These are phyloP conservation scores for Aspergillus quadrilineatus DNA, from an alignment of 2,329 filamentous ascomycete species.

Conservation along the genomic window DNA sequence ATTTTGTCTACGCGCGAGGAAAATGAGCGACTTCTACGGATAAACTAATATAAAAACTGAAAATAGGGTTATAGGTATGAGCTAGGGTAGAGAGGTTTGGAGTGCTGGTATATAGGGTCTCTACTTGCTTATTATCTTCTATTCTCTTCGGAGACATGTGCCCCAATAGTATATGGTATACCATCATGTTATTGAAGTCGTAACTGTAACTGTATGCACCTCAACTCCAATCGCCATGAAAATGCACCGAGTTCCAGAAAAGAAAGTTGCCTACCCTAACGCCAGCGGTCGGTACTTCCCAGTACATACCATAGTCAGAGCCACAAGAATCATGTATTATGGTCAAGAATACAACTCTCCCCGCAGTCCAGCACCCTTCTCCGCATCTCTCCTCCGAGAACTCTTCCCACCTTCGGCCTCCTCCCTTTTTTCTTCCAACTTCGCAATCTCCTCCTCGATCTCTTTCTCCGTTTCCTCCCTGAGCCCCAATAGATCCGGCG, in stretches of 20 bases:
- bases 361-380: slow-evolving; percentile 33
- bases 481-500: slow-evolving; percentile 67
- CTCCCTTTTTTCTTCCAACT: slow-evolving; percentile 40
- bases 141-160: not conserved
- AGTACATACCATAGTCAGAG: not conserved
- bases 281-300: not conserved
- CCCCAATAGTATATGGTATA: not conserved
- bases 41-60: slow-evolving; percentile 1
- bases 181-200: not conserved
- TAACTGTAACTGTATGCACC: not conserved
- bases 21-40: slow-evolving; percentile 5
- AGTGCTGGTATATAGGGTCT: slow-evolving; percentile 4
- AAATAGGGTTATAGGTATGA: not conserved
- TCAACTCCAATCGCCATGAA: slow-evolving; percentile 2
- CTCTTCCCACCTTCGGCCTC: slow-evolving; percentile 28
- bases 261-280: not conserved
- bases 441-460: slow-evolving; percentile 44
- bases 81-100: not conserved
- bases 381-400: slow-evolving; percentile 35
- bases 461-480: slow-evolving; percentile 51
- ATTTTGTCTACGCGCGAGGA: slow-evolving; percentile 11
- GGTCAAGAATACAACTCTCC: slow-evolving; percentile 40
- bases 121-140: slow-evolving; percentile 4
- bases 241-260: not conserved
- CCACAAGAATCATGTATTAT: slow-evolving; percentile 11